phyloP scores from a whole-genome alignment of 139 green algal genomes.

The Coccomyxa sp. region DNA sequence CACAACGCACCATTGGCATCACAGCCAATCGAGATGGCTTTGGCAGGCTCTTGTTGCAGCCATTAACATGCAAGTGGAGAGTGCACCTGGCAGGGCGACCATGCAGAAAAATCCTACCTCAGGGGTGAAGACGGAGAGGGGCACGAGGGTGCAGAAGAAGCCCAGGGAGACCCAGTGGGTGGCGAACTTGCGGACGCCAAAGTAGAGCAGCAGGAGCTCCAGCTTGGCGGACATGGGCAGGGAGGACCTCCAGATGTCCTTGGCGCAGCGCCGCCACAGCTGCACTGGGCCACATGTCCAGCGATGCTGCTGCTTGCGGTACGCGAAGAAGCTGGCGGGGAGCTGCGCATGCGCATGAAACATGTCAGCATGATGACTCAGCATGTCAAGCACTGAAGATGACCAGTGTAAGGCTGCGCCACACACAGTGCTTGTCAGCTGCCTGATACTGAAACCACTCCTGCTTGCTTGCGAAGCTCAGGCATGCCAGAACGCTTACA shows the following conservation, averaged over 20 bases:
- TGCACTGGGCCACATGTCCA: conserved; percentile 85
- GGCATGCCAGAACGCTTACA: no score
- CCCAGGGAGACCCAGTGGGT: conserved; percentile 76
- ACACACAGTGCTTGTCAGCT: no score
- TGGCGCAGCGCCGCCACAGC: conserved; percentile 56
- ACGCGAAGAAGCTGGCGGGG: conserved; percentile 86
- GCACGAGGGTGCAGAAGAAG: conserved; percentile 83
- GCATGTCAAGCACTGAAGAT: no score
- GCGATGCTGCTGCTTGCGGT: conserved; percentile 97
- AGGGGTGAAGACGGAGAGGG: conserved; percentile 60
- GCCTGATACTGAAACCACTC: no score
- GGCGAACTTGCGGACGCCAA: conserved; percentile 71
- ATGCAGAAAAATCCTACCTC: conserved; percentile 31
- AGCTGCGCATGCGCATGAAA: no score
- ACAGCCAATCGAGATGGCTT: no score
- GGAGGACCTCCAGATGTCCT: conserved; percentile 59
- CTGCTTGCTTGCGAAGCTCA: no score
- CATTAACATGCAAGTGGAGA: background rate
- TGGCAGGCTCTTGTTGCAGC: background rate
- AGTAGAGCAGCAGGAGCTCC: conserved; percentile 77
- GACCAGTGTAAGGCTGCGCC: no score
- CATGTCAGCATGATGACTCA: no score
- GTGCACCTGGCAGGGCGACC: background rate
- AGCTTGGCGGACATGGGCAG: conserved; percentile 58
- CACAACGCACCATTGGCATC: no score